These are phyloP conservation scores for Populus alba DNA, from an alignment of 345 rosid species.

Conservation along the genomic window DNA sequence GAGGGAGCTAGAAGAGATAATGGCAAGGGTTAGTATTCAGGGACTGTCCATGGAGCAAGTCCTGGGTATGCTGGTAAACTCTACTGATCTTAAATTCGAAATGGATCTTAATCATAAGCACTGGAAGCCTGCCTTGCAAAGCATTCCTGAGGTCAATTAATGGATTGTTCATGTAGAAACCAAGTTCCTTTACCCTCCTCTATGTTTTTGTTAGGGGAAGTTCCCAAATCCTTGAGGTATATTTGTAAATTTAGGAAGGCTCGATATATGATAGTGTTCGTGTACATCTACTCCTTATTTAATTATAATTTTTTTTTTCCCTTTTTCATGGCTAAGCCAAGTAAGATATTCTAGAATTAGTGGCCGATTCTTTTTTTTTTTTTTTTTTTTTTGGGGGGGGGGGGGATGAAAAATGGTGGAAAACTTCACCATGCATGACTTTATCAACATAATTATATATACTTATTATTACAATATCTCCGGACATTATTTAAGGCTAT, in stretches of 20 bases:
- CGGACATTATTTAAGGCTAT: too few species aligned
- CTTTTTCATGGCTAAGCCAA: not conserved
- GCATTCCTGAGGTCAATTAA: constrained; percentile 66
- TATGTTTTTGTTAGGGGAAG: not conserved
- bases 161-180: not conserved
- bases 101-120: constrained; percentile 22
- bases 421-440: not conserved
- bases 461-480: too few species aligned
- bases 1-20: constrained; percentile 59
- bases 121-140: constrained; percentile 70
- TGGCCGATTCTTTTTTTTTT: too few species aligned
- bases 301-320: too few species aligned
- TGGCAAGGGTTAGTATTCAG: constrained; percentile 37
- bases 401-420: too few species aligned
- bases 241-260: not conserved
- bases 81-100: not conserved
- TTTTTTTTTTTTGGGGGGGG: too few species aligned
- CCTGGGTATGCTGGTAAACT: constrained; percentile 20
- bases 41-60: constrained; percentile 44
- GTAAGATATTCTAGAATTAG: not conserved
- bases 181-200: not conserved
- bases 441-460: not conserved
- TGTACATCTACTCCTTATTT: not conserved
- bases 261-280: not conserved
- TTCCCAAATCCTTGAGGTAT: not conserved